Base-by-base conservation (phyloP, 179 eudicot genomes). In the Heliamphora pulchella region DNA sequence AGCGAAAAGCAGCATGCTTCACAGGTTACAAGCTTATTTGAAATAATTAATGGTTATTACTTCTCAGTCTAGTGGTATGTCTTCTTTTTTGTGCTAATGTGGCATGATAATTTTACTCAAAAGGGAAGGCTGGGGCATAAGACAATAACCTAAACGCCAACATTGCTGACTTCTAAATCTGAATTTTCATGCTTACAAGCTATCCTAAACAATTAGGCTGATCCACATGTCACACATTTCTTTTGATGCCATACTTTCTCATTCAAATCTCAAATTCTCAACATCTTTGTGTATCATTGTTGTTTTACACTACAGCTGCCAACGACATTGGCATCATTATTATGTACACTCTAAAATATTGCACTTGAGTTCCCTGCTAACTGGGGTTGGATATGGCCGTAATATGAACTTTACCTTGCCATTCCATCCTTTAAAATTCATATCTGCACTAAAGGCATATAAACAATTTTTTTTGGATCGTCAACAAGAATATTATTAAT, bases 81-180 rank as follows among this genome's bases (percentile, higher is more conserved):
- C 65, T 41, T 15, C 43, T 39, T 54, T 74, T 17, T 39, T 31
- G 59, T 20, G 20, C 20, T 41, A 53, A 22, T 50, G 14, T 11
- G 59, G 18, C 39, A 10, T 0, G 4, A n/a, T 74, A 39, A 10
- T 53, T 20, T 73, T 73, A n/a, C 78, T 57, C 51, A 3, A 61
- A 61, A 76, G 54, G 54, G 69, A 61, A 44, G 44, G 43, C 20
- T 13, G 22, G 66, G 0, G 14, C 63, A 31, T 75, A 4, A 54
- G 31, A 44, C 78, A 54, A n/a, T 74, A 55, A 39, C 22, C 10
- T 13, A 57, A 74, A 74, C 13, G 76, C 76, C 53, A 73, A 53
- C 61, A 51, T 22, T 51, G 76, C 8, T 72, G 61, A 51, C 76
- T 20, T 10, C 17, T 41, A 73, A 73, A 57, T 73, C 22, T 50